A percentile compares a stretch with the other conserved stretches of the same genome.
phyloP scores from a whole-genome alignment of 176 grass and related monocot genomes.

The Aegilops sharonensis region DNA sequence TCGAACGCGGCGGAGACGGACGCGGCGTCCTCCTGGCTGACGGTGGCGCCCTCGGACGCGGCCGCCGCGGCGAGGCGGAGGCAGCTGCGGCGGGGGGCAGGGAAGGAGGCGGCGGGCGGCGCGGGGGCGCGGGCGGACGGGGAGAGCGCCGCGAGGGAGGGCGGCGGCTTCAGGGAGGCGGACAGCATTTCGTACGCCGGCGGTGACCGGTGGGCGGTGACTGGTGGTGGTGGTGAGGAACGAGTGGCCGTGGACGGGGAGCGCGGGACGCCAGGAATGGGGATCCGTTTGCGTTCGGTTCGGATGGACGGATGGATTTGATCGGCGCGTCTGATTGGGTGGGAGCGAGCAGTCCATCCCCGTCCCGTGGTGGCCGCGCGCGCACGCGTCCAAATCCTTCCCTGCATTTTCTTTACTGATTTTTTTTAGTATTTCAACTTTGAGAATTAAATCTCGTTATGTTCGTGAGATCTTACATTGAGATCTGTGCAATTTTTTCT shows the following conservation, averaged over 20 bases:
- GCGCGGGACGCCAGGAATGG: not conserved
- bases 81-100: not conserved
- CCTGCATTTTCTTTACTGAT: not conserved
- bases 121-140: not conserved
- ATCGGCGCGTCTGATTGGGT: not conserved
- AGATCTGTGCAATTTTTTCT: no score
- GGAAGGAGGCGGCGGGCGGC: not conserved
- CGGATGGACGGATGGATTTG: constrained; percentile 1
- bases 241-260: constrained; percentile 30
- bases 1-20: constrained; percentile 28
- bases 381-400: not conserved
- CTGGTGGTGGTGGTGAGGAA: constrained; percentile 1
- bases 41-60: constrained; percentile 24
- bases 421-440: no score
- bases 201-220: not conserved
- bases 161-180: constrained; percentile 30
- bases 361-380: not conserved
- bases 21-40: constrained; percentile 25
- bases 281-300: not conserved
- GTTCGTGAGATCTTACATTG: no score
- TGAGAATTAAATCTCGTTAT: no score
- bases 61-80: not conserved
- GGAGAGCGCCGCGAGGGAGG: constrained; percentile 16
- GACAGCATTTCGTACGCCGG: constrained; percentile 41
- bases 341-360: not conserved